Conservation (phyloP, 2,329 filamentous ascomycete genomes). For the Pseudopyrenochaeta lycopersici region DNA sequence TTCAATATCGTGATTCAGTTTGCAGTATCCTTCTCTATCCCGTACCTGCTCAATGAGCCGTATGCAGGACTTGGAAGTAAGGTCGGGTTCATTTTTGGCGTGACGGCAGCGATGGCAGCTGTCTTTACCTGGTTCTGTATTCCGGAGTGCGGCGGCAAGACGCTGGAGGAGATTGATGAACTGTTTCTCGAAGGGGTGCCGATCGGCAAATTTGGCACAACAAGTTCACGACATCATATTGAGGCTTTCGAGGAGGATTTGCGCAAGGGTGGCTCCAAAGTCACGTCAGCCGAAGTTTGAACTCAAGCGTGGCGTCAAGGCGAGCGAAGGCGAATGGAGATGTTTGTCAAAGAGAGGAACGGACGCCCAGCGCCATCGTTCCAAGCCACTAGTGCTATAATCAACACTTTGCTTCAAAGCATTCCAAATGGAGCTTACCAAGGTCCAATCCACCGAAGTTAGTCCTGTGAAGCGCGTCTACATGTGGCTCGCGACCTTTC, state of each 20-base stretch:
- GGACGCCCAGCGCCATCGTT: conserved; percentile 1
- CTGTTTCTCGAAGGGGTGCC: conserved; percentile 9
- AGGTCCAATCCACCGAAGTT: conserved; percentile 11
- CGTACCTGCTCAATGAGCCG: conserved; percentile 48
- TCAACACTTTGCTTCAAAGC: conserved; percentile 15
- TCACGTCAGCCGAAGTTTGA: neutral
- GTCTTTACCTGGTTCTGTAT: conserved; percentile 25
- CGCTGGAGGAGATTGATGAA: conserved; percentile 33
- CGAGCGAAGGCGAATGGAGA: neutral
- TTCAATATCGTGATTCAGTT: conserved; percentile 21
- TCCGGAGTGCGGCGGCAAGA: conserved; percentile 16
- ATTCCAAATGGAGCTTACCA: conserved; percentile 27
- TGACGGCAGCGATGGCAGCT: conserved; percentile 25
- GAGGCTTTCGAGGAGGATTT: conserved; percentile 1
- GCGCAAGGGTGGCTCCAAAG: neutral
- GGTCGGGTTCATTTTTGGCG: conserved; percentile 54
- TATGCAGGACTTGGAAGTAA: conserved; percentile 50
- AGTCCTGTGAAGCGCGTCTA: neutral
- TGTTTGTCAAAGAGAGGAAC: neutral
- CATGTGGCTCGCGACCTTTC: too few species aligned
- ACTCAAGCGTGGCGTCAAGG: too few species aligned
- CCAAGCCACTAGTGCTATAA: conserved; percentile 34
- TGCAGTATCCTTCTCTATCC: conserved; percentile 47
- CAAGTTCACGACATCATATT: neutral
- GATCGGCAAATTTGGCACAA: conserved; percentile 8